phyloP scores from a whole-genome alignment of 139 green algal genomes.

The Chlorella sp. region DNA sequence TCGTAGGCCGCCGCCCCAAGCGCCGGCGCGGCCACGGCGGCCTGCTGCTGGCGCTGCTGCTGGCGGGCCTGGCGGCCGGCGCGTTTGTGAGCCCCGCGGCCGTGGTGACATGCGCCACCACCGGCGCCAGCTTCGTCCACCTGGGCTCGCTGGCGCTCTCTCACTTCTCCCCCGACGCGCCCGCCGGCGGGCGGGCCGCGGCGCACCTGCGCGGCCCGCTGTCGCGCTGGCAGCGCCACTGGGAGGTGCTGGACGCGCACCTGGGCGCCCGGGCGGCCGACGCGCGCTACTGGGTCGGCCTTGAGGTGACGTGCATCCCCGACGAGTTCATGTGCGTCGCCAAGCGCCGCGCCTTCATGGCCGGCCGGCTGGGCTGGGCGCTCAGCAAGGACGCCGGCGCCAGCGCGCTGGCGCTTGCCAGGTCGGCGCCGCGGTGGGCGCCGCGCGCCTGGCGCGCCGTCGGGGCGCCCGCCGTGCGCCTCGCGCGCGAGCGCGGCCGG shows the following conservation, averaged over 20 bases:
- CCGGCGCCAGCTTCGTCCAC: slow-evolving; percentile 25
- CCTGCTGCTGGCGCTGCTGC: slow-evolving; percentile 16
- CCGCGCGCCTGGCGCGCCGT: background rate
- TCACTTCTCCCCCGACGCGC: slow-evolving; percentile 1
- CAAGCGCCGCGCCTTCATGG: background rate
- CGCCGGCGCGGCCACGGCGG: background rate
- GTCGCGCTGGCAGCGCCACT: slow-evolving; percentile 4
- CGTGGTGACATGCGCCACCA: slow-evolving; percentile 9
- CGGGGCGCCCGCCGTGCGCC: background rate
- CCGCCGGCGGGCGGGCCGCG: background rate
- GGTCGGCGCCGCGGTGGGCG: background rate
- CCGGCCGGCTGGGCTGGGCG: background rate
- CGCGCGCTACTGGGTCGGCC: background rate
- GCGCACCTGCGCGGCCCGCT: background rate
- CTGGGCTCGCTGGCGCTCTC: slow-evolving; percentile 7
- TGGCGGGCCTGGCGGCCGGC: slow-evolving; percentile 11
- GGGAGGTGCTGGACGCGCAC: slow-evolving; percentile 19
- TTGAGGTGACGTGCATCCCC: background rate
- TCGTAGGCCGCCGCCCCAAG: slow-evolving; percentile 8
- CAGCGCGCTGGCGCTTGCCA: background rate
- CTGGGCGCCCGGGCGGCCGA: background rate
- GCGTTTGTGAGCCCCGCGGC: background rate
- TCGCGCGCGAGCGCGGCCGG: background rate
- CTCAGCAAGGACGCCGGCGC: background rate
- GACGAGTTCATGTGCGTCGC: background rate